Evolutionary conservation across 2,329 filamentous ascomycete species (phyloP), one percentile per base, ranked within the genome.

Genomic region (Aureobasidium sp.): DNA sequence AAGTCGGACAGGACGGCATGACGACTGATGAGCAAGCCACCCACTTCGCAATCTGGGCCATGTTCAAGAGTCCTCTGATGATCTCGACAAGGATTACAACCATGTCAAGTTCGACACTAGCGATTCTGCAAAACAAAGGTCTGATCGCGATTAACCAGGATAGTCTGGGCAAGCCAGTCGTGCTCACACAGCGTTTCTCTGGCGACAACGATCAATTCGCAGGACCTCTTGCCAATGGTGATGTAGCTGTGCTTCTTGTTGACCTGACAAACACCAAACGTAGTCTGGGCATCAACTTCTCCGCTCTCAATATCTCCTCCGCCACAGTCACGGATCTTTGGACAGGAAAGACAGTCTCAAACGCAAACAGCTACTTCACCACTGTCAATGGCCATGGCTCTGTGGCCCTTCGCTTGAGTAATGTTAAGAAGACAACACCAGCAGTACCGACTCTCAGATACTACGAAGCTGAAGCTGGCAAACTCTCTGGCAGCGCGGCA

Each of bases 91-190:
- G 62, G 20, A 59, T 68, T 26, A 27, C 52, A 7, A 26, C 43
- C 10, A 66, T 71, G 51, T 67, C 67, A 13, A 53, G 59, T 15
- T 61, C 64, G 6, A 68, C 68, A 3, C 55, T 64, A 24, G 59
- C 63, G 26, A 69, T 76, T 51, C 63, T 77, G 51, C 73, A 73
- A 1, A 84, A 85, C 69, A 73, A 76, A 29, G 82, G 83, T 61
- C 77, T 83, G 26, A 81, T 86, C 27, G 78, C 78, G 0, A 81
- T 83, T 67, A 85, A 85, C 66, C 83, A 86, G 66, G 84, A 86
- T 66, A 63, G 77, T 0, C 70, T 85, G 0, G 81, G 77, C 0
- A 71, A 78, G 59, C 80, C 82, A 48, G 81, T 82, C 0, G 74
- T 74, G n/a, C 72, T 87, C 1, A 69, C 78, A 1, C 73, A 73